Evolutionary conservation across 129 eudicot species (phyloP).

Genomic region (Flaveria linearis): DNA sequence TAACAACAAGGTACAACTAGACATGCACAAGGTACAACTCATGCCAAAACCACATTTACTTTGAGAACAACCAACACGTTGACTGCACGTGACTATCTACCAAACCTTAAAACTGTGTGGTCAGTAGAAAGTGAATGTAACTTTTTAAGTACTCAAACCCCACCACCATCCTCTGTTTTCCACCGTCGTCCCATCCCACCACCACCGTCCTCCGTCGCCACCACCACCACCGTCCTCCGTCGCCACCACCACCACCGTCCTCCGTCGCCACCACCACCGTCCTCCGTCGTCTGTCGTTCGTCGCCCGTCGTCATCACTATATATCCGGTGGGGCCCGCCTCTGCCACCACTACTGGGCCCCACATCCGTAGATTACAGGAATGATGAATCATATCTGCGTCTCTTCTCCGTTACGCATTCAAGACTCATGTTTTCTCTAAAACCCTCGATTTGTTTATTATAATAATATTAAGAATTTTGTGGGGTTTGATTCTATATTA

Average conservation of each 20-base stretch:
- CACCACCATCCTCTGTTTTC: constrained; percentile 23
- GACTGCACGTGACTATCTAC: constrained; percentile 42
- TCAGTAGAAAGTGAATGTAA: constrained; percentile 9
- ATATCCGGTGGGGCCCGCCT: no score
- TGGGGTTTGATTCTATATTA: background rate
- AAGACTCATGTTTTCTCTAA: constrained; percentile 15
- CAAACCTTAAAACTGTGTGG: constrained; percentile 33
- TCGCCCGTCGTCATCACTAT: background rate
- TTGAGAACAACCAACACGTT: constrained; percentile 30
- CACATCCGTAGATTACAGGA: no score
- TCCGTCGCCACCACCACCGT: constrained; percentile 21
- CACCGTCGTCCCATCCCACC: background rate
- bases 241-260: no score
- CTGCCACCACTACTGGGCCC: no score
- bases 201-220: background rate
- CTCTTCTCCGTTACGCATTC: no score
- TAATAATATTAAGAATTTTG: constrained; percentile 22
- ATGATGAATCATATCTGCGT: no score
- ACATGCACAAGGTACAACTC: background rate
- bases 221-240: constrained; percentile 29
- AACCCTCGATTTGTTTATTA: background rate
- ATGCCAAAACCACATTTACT: background rate
- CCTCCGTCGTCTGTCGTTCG: constrained; percentile 18
- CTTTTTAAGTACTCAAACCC: constrained; percentile 12
- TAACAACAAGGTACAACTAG: constrained; percentile 5